phyloP scores from a whole-genome alignment of 371 early-diverging fungal species.

The Apophysomyces trapeziformis region DNA sequence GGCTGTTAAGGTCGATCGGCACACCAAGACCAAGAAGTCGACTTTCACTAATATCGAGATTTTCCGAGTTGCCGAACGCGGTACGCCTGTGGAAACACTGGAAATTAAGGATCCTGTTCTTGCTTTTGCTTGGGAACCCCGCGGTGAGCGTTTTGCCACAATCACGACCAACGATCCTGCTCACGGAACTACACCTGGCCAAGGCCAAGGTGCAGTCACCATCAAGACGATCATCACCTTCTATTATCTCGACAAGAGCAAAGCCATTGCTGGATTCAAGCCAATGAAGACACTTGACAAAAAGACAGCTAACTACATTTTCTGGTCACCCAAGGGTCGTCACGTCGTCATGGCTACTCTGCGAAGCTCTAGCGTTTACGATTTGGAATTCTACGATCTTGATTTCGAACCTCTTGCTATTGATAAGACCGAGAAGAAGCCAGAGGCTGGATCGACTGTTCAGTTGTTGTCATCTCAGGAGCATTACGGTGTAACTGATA shows the following conservation, averaged over 20 bases:
- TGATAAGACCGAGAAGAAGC: conserved; percentile 55
- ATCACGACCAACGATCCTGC: conserved; percentile 79
- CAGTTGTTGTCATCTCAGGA: conserved; percentile 76
- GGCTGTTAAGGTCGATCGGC: conserved; percentile 90
- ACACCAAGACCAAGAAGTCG: conserved; percentile 92
- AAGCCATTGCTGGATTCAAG: conserved; percentile 67
- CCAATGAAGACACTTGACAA: conserved; percentile 69
- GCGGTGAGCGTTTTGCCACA: conserved; percentile 82
- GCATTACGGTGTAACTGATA: conserved; percentile 93
- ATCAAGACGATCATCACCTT: conserved; percentile 81
- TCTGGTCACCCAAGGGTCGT: conserved; percentile 98
- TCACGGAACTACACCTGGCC: conserved; percentile 48
- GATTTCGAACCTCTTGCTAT: conserved; percentile 73
- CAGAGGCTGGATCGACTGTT: conserved; percentile 54
- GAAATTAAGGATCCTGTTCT: conserved; percentile 87
- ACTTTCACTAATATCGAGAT: conserved; percentile 91
- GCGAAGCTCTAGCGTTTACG: conserved; percentile 77
- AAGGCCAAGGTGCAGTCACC: conserved; percentile 57
- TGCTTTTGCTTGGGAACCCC: conserved; percentile 95
- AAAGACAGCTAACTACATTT: conserved; percentile 82
- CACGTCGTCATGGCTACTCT: conserved; percentile 90
- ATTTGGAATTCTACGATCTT: conserved; percentile 93
- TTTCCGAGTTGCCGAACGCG: conserved; percentile 91
- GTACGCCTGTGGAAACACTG: conserved; percentile 93
- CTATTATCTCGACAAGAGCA: conserved; percentile 73